A percentile compares a stretch with the other conserved stretches of the same genome.
Conservation (phyloP, 108 stramenopile species). For the Pseudonitzschia pungens region DNA sequence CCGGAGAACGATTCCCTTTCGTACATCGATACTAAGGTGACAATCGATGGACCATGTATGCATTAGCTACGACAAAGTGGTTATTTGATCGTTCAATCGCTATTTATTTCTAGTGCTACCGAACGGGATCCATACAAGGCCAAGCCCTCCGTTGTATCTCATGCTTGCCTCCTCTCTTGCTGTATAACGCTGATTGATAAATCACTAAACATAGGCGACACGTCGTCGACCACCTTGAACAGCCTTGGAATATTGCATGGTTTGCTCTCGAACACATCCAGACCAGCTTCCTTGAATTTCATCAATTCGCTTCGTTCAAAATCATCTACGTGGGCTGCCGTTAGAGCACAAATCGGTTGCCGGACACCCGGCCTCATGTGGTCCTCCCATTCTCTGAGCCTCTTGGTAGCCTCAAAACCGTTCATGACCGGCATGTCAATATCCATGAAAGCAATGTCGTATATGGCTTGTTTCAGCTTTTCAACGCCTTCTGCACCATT, state of each 20-base stretch:
- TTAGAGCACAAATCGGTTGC: conserved; percentile 91
- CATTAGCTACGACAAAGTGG: too few species aligned
- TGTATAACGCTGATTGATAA: conserved; percentile 76
- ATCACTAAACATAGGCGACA: conserved; percentile 91
- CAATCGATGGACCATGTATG: too few species aligned
- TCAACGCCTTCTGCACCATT: conserved; percentile 86
- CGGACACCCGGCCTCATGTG: conserved; percentile 75
- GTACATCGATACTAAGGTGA: too few species aligned
- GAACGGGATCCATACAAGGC: neutral
- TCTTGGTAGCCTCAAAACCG: conserved; percentile 88
- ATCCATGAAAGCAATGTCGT: conserved; percentile 95
- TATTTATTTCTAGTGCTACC: neutral
- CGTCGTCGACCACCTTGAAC: conserved; percentile 91
- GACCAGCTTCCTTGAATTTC: conserved; percentile 89
- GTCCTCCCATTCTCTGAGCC: conserved; percentile 85
- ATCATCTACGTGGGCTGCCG: conserved; percentile 84
- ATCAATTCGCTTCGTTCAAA: conserved; percentile 83
- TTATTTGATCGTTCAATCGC: too few species aligned
- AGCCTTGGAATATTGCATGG: conserved; percentile 86
- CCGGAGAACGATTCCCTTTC: too few species aligned
- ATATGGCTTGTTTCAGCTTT: conserved; percentile 86
- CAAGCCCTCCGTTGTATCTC: neutral
- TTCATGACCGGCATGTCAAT: conserved; percentile 96
- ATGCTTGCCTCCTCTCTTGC: conserved; percentile 25
- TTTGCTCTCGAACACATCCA: conserved; percentile 92